Evolutionary conservation across 2,329 filamentous ascomycete genomes (phyloP).

Genomic region (Gliomastix tumulicola): DNA sequence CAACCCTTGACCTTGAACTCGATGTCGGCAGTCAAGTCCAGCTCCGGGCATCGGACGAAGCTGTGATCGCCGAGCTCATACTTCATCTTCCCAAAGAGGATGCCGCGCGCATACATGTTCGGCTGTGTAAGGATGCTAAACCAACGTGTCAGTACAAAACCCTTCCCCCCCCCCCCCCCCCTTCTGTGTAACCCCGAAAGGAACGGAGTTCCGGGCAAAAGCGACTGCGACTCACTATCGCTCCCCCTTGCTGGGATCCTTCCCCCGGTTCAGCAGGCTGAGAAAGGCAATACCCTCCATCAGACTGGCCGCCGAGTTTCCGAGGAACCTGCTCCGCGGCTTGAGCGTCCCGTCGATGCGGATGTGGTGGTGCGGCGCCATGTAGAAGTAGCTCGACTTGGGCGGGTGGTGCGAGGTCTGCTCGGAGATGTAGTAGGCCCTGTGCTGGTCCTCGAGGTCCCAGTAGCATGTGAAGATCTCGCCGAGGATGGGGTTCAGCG

Average conservation of each 20-base stretch:
- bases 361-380: constrained; percentile 89
- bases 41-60: constrained; percentile 83
- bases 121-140: constrained; percentile 84
- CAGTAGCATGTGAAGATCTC: constrained; percentile 95
- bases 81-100: constrained; percentile 98
- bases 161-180: too few species aligned
- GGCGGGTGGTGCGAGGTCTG: constrained; percentile 98
- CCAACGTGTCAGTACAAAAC: neutral
- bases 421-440: constrained; percentile 92
- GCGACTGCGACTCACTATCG: constrained; percentile 70
- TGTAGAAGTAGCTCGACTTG: constrained; percentile 98
- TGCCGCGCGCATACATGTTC: constrained; percentile 98
- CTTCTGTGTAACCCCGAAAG: neutral
- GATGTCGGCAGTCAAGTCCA: constrained; percentile 79
- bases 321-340: constrained; percentile 88
- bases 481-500: constrained; percentile 90
- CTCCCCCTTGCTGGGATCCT: constrained; percentile 61
- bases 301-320: constrained; percentile 93
- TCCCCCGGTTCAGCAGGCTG: constrained; percentile 71
- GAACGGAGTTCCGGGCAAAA: constrained; percentile 2
- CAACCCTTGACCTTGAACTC: constrained; percentile 99
- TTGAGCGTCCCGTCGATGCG: constrained; percentile 94
- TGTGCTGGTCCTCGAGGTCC: constrained; percentile 79
- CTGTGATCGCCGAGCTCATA: constrained; percentile 97
- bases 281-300: constrained; percentile 96